Evolutionary conservation across 768 basidiomycete species (phyloP).

Genomic region (Mrakia hoshinonis): DNA sequence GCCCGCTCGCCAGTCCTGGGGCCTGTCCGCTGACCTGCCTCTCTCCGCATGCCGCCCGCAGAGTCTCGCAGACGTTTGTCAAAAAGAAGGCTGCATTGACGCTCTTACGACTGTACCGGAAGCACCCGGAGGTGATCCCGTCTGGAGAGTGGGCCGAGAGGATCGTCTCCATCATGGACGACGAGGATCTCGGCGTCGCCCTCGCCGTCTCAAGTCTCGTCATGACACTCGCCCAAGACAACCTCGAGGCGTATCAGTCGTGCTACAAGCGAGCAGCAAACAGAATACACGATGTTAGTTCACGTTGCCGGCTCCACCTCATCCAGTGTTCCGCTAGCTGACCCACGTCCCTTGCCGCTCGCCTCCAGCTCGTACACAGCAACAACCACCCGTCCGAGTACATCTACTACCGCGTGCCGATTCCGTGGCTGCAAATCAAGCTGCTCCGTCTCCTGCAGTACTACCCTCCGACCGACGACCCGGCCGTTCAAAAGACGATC

Average conservation of each 20-base stretch:
- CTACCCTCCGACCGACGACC: slow-evolving; percentile 89
- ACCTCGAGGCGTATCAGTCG: slow-evolving; percentile 79
- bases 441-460: slow-evolving; percentile 85
- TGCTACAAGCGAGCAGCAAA: slow-evolving; percentile 94
- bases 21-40: too few relatives aligned
- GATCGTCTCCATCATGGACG: slow-evolving; percentile 92
- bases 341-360: not conserved
- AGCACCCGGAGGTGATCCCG: slow-evolving; percentile 88
- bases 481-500: slow-evolving; percentile 63
- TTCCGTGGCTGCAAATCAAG: slow-evolving; percentile 84
- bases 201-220: slow-evolving; percentile 87
- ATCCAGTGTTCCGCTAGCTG: not conserved
- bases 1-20: not conserved
- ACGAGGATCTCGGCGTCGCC: slow-evolving; percentile 82
- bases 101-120: slow-evolving; percentile 81
- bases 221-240: slow-evolving; percentile 87
- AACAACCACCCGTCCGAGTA: slow-evolving; percentile 82
- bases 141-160: slow-evolving; percentile 92
- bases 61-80: slow-evolving; percentile 88
- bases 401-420: slow-evolving; percentile 59
- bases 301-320: too few relatives aligned
- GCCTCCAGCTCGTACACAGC: slow-evolving; percentile 69
- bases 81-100: slow-evolving; percentile 98
- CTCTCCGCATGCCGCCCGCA: slow-evolving; percentile 37
- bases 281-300: slow-evolving; percentile 63